Conservation (phyloP, 768 basidiomycete species). For the Leccinum disarticulatum region DNA sequence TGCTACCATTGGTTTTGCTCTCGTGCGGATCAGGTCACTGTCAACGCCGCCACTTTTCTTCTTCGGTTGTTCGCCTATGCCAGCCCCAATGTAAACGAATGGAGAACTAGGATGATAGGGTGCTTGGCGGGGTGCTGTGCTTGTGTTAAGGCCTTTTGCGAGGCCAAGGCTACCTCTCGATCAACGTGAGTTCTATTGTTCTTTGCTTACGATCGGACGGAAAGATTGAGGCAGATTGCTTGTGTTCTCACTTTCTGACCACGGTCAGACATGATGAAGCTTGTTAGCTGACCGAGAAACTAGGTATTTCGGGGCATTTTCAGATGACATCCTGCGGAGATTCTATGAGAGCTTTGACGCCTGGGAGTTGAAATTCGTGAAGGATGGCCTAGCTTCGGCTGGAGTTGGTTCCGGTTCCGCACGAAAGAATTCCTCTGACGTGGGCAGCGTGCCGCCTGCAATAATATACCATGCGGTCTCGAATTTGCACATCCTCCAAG, state of each 20-base stretch:
- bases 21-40: slow-evolving; percentile 51
- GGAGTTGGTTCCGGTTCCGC: slow-evolving; percentile 15
- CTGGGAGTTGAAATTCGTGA: slow-evolving; percentile 61
- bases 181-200: slow-evolving; percentile 60
- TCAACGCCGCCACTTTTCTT: slow-evolving; percentile 76
- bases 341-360: slow-evolving; percentile 66
- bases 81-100: slow-evolving; percentile 54
- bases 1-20: slow-evolving; percentile 81
- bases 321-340: slow-evolving; percentile 42
- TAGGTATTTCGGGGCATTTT: slow-evolving; percentile 77
- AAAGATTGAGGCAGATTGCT: slow-evolving; percentile 9
- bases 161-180: slow-evolving; percentile 61
- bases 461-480: slow-evolving; percentile 62
- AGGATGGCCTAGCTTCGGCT: slow-evolving; percentile 44
- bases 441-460: slow-evolving; percentile 48
- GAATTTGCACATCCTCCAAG: slow-evolving; percentile 57
- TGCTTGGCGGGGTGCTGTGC: slow-evolving; percentile 64
- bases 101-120: slow-evolving; percentile 55
- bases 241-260: slow-evolving; percentile 10
- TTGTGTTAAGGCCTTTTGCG: slow-evolving; percentile 69
- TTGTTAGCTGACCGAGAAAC: slow-evolving; percentile 16
- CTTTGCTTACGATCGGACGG: background rate
- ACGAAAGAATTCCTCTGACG: slow-evolving; percentile 22
- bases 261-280: slow-evolving; percentile 3
- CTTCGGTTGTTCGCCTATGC: slow-evolving; percentile 81